These are phyloP conservation scores for Ustilago curta DNA, from an alignment of 1,284 basidiomycete genomes.

Conservation along the genomic window DNA sequence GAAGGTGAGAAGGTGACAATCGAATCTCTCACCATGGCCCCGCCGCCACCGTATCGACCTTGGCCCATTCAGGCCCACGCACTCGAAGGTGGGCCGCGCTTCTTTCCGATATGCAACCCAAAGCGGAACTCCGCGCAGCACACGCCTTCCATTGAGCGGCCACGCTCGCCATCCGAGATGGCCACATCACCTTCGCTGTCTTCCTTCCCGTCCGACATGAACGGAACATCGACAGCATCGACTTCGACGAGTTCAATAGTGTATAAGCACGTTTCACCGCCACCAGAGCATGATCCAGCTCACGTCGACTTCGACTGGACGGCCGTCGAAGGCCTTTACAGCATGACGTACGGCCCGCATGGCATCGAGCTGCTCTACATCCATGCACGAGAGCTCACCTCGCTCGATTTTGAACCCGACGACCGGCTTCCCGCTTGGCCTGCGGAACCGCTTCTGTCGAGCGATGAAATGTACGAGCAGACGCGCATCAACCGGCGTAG, in stretches of 20 bases:
- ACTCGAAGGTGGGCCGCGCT: conserved; percentile 20
- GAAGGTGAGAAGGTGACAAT: conserved; percentile 35
- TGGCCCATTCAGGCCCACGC: conserved; percentile 41
- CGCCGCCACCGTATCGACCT: conserved; percentile 48
- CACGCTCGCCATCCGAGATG: neutral
- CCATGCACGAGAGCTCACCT: conserved; percentile 47
- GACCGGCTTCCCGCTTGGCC: conserved; percentile 37
- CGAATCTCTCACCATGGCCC: conserved; percentile 45
- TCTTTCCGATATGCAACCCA: conserved; percentile 29
- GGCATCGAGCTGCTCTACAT: conserved; percentile 58
- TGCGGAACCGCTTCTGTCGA: conserved; percentile 45
- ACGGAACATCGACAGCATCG: neutral
- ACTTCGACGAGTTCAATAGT: conserved; percentile 7
- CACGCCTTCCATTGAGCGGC: conserved; percentile 1
- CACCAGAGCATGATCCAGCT: conserved; percentile 43
- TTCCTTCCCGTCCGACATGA: conserved; percentile 6
- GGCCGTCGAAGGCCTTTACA: conserved; percentile 49
- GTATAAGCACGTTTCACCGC: conserved; percentile 24
- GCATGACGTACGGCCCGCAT: conserved; percentile 58
- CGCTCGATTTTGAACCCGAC: conserved; percentile 49
- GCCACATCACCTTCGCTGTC: conserved; percentile 10
- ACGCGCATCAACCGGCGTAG: conserved; percentile 38
- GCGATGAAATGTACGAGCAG: conserved; percentile 49
- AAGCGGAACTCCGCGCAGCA: conserved; percentile 13
- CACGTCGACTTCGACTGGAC: conserved; percentile 54